Evolutionary conservation across 345 rosid genomes (phyloP), one percentile per base, ranked within the genome.

Genomic region (Hibiscus syriacus): DNA sequence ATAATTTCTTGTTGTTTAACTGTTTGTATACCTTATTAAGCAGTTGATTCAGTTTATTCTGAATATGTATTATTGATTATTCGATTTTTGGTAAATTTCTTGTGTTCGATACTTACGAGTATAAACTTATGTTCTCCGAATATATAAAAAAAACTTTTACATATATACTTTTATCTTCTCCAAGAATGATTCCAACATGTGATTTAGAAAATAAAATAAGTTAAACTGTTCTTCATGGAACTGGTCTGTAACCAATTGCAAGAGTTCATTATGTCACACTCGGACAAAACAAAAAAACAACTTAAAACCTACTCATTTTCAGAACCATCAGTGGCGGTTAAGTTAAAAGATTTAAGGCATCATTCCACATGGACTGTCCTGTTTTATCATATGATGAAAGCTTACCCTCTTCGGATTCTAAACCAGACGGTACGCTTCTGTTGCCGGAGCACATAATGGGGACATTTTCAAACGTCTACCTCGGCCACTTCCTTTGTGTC

Each of bases 281-380:
- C 5, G 7, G 38, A 34, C 49, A 43, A 43, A 43, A 43, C 48
- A 39, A 39, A 39, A n/a, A n/a, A n/a, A 9, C 38, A 34, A 39
- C 14, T 43, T 12, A 9, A 45, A 45, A 45, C 1, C 50, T 45
- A 45, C 6, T 45, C 2, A 45, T 14, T 45, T 45, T 45, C 16
- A 45, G 49, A 45, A 45, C 49, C 13, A 4, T 45, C 49, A 45
- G 3, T 14, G 19, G 50, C 16, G 16, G 19, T 60, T 43, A 38
- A 41, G 34, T 59, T 27, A 65, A 34, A 34, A 62, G 46, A 58
- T 9, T 67, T 13, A 72, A 34, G 64, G 64, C 43, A 30, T 77
- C 73, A 69, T 66, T 68, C 73, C 73, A 63, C 9, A 56, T 67
- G 29, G 73, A 71, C 41, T 66, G 70, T 46, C 27, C 72, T 34